Evolutionary conservation across 257 asterid genomes (phyloP), one percentile per base, ranked within the genome.

Genomic region (Plantago ovata): DNA sequence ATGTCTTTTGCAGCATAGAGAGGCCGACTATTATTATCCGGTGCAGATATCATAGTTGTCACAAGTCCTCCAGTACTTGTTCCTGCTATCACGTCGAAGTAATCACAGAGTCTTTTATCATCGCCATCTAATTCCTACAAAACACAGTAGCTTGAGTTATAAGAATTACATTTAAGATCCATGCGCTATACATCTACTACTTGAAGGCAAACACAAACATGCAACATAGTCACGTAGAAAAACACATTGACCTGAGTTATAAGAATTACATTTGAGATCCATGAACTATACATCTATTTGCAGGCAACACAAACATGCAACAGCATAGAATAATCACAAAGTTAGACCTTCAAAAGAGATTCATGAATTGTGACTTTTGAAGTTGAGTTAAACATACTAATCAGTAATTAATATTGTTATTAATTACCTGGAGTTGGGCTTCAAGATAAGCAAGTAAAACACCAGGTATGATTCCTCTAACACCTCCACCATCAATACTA

Each of bases 61-160:
- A 82, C 75, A 7, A 79, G 86, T 3, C 86, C 89, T 4, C 89
- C 84, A 0, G 85, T 81, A n/a, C 89, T 79, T 10, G 85, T 78
- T 58, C 89, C 89, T 22, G 81, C 83, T 7, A 78, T 74, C 38
- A 79, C 53, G 36, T 82, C 89, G 53, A 82, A 79, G 50, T 82
- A 82, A 70, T 82, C 84, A 8, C 75, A 83, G 1, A 79, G 41
- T 38, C 89, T 71, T 22, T 40, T 77, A 10, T 69, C 80, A 13
- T 64, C 63, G 39, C 89, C 89, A 13, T 82, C 89, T 10, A 76
- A 9, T 46, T 74, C 73, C 89, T 82, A 41, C 13, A 60, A 36
- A 13, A 41, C 46, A 57, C 39, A 24, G 9, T 40, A 6, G 28
- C 28, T 5, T 48, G 4, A n/a, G 53, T 24, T n/a, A 19, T 28